These are phyloP conservation scores for Tubosaeta sp. DNA, from an alignment of 768 basidiomycete genomes.

Conservation along the genomic window DNA sequence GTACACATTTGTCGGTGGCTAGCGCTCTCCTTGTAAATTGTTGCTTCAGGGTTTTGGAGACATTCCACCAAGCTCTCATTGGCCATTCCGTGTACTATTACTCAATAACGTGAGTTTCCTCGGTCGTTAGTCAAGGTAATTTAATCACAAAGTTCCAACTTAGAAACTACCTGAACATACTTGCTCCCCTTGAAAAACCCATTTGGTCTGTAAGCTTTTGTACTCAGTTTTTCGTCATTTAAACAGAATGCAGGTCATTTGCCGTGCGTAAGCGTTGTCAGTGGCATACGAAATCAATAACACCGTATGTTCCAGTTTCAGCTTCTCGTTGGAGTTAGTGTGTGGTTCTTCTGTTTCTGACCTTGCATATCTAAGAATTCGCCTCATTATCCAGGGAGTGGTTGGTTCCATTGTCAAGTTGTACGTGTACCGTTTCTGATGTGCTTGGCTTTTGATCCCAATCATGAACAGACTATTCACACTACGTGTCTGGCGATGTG, in stretches of 20 bases:
- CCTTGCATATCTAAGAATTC: slow-evolving; percentile 2
- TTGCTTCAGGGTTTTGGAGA: slow-evolving; percentile 40
- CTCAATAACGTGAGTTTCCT: slow-evolving; percentile 43
- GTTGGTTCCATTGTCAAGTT: slow-evolving; percentile 53
- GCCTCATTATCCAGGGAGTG: slow-evolving; percentile 36
- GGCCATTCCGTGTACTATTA: slow-evolving; percentile 53
- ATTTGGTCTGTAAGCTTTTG: slow-evolving; percentile 38
- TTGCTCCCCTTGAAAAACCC: slow-evolving; percentile 35
- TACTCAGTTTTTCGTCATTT: slow-evolving; percentile 1
- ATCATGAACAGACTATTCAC: slow-evolving; percentile 43
- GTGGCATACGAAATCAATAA: slow-evolving; percentile 8
- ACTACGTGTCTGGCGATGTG: slow-evolving; percentile 63
- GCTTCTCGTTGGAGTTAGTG: slow-evolving; percentile 35
- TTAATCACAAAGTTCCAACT: not conserved
- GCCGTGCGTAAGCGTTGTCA: slow-evolving; percentile 34
- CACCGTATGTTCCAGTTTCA: slow-evolving; percentile 35
- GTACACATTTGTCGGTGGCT: not conserved
- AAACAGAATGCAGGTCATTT: slow-evolving; percentile 40
- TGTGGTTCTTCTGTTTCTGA: not conserved
- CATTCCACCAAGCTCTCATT: slow-evolving; percentile 47
- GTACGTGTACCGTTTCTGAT: slow-evolving; percentile 31
- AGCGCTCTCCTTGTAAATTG: not conserved
- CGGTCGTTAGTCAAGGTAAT: not conserved
- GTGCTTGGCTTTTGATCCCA: not conserved
- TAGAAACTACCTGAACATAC: slow-evolving; percentile 40